Evolutionary conservation across 495 filamentous ascomycete genomes (phyloP).

Genomic region (Neurospora sublineolata): DNA sequence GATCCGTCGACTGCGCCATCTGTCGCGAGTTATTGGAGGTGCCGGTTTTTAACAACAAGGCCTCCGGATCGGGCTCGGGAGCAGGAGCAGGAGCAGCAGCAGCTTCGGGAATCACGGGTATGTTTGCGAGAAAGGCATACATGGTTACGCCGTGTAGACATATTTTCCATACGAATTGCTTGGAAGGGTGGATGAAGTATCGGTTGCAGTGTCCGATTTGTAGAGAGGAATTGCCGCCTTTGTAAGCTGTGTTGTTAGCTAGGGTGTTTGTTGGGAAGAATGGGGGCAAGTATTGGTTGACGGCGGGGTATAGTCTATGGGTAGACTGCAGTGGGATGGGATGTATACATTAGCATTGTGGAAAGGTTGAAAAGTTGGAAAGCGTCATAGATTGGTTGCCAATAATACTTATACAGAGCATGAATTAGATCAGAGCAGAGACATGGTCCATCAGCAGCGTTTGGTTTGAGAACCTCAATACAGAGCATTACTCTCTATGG

Average conservation of each 20-base stretch:
- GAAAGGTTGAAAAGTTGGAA: neutral
- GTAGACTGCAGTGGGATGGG: neutral
- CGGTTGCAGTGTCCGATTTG: conserved; percentile 92
- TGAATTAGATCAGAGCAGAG: neutral
- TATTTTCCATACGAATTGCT: conserved; percentile 85
- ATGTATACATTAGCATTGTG: neutral
- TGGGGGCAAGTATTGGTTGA: neutral
- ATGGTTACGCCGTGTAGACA: conserved; percentile 98
- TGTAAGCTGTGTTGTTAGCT: conserved; percentile 33
- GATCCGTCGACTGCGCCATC: conserved; percentile 74
- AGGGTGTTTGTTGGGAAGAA: neutral
- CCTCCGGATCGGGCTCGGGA: conserved; percentile 6
- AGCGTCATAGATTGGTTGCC: neutral
- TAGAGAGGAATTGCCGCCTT: conserved; percentile 73
- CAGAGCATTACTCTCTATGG: neutral
- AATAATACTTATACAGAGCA: neutral
- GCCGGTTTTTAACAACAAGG: conserved; percentile 49
- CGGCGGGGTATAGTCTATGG: neutral
- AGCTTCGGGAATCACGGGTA: conserved; percentile 44
- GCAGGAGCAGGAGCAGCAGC: neutral
- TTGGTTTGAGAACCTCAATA: neutral
- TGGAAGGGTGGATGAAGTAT: conserved; percentile 94
- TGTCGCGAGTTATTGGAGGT: conserved; percentile 87
- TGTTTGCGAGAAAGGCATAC: conserved; percentile 69
- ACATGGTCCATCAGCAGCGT: neutral